A percentile compares a stretch with the other conserved stretches of the same genome.
Evolutionary conservation across 352 stramenopile species (phyloP).

Genomic region (Phytophthora agathidicida): DNA sequence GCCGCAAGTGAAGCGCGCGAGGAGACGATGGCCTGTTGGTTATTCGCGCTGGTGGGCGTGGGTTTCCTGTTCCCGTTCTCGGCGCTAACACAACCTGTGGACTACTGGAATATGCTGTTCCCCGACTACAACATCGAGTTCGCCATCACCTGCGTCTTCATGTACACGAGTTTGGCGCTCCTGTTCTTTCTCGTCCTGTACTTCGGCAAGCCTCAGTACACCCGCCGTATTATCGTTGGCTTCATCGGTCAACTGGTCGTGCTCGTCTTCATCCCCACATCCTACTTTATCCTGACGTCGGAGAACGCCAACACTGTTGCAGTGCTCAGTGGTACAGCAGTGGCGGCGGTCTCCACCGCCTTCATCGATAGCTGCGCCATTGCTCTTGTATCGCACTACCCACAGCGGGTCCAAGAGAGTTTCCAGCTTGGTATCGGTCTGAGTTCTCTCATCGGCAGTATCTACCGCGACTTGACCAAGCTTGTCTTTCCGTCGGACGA

Average conservation of each 20-base stretch:
- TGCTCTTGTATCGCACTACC: conserved; percentile 76
- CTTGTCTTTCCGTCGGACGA: conserved; percentile 67
- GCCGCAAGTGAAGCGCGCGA: conserved; percentile 38
- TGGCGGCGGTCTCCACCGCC: conserved; percentile 68
- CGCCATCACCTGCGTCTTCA: conserved; percentile 81
- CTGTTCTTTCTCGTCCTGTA: conserved; percentile 65
- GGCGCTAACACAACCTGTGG: conserved; percentile 83
- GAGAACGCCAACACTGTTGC: conserved; percentile 61
- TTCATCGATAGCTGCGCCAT: conserved; percentile 84
- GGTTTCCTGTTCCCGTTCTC: conserved; percentile 89
- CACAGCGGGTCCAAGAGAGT: conserved; percentile 70
- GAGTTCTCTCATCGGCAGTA: conserved; percentile 76
- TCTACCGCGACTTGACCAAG: conserved; percentile 86
- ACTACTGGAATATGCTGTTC: conserved; percentile 88
- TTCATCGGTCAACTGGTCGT: conserved; percentile 79
- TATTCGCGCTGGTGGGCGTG: conserved; percentile 74
- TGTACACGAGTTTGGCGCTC: conserved; percentile 80
- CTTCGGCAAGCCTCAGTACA: conserved; percentile 66
- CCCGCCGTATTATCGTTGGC: conserved; percentile 66
- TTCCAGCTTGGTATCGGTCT: conserved; percentile 82
- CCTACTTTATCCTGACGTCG: conserved; percentile 69
- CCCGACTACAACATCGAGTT: conserved; percentile 89
- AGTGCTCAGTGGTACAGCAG: conserved; percentile 64
- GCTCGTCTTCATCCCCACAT: conserved; percentile 73
- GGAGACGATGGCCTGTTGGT: conserved; percentile 52